phyloP scores from a whole-genome alignment of 768 basidiomycete genomes.

The Serendipita sp. region DNA sequence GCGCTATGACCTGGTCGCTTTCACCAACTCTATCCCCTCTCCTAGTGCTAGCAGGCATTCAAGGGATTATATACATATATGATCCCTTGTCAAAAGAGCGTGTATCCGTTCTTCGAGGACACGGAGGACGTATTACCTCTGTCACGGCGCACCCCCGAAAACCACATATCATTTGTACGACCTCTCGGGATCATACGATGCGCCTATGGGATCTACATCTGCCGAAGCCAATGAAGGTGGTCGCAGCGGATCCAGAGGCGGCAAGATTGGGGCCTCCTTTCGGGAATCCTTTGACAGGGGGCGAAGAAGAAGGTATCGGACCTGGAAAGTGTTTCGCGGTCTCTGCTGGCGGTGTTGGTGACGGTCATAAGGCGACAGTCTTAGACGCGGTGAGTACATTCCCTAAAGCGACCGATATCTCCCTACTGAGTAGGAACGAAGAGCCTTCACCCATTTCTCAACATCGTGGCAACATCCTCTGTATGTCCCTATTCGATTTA shows the following conservation, averaged over 20 bases:
- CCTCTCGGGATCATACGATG: background rate
- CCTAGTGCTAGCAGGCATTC: background rate
- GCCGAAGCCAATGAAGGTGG: background rate
- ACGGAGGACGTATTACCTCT: constrained; percentile 3
- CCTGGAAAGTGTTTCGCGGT: background rate
- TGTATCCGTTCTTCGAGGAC: background rate
- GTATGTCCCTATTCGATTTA: background rate
- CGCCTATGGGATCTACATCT: background rate
- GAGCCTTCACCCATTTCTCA: background rate
- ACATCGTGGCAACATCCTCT: background rate
- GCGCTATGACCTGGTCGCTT: background rate
- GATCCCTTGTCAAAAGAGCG: background rate
- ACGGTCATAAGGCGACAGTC: background rate
- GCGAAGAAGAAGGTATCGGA: background rate
- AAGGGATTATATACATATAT: background rate
- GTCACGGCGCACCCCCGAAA: background rate
- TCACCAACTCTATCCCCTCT: background rate
- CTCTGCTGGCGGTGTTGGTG: background rate
- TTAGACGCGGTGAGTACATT: background rate
- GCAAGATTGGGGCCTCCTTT: background rate
- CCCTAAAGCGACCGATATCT: background rate
- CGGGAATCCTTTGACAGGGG: background rate
- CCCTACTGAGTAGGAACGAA: background rate
- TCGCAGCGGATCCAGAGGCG: background rate
- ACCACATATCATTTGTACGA: background rate